Conservation (phyloP, 257 asterid genomes). For the Przewalskia tangutica region DNA sequence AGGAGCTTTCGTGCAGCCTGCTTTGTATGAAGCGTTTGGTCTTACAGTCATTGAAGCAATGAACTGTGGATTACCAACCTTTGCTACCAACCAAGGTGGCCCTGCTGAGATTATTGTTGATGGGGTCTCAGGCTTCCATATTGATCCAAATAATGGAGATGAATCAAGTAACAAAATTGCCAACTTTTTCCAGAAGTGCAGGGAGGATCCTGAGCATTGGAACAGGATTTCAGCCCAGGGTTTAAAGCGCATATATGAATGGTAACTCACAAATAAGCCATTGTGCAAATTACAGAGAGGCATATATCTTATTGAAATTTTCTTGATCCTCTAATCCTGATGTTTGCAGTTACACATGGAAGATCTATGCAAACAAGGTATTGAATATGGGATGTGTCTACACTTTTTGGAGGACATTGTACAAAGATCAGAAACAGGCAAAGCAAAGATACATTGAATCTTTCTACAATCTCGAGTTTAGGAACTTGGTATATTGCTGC, state of each 20-base stretch:
- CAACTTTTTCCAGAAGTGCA: conserved; percentile 62
- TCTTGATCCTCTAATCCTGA: neutral
- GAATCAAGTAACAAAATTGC: conserved; percentile 77
- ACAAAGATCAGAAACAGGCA: conserved; percentile 55
- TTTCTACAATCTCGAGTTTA: conserved; percentile 66
- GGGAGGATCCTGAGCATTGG: conserved; percentile 62
- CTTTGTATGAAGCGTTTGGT: conserved; percentile 83
- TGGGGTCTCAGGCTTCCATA: conserved; percentile 72
- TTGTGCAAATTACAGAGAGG: neutral
- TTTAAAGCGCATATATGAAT: conserved; percentile 64
- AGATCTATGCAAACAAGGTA: conserved; percentile 78
- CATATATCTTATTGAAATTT: neutral
- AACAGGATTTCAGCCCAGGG: conserved; percentile 54
- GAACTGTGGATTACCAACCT: conserved; percentile 91
- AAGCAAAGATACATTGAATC: conserved; percentile 63
- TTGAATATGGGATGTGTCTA: conserved; percentile 75
- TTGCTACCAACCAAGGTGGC: conserved; percentile 92
- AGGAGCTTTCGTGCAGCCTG: conserved; percentile 93
- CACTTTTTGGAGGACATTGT: conserved; percentile 64
- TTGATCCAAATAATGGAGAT: conserved; percentile 72
- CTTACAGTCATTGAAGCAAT: conserved; percentile 85
- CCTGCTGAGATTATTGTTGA: conserved; percentile 92
- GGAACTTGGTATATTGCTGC: conserved; percentile 44
- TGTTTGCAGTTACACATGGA: conserved; percentile 79
- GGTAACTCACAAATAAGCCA: conserved; percentile 28